These are phyloP conservation scores for Collybia sp. DNA, from an alignment of 768 basidiomycete species.

Conservation along the genomic window DNA sequence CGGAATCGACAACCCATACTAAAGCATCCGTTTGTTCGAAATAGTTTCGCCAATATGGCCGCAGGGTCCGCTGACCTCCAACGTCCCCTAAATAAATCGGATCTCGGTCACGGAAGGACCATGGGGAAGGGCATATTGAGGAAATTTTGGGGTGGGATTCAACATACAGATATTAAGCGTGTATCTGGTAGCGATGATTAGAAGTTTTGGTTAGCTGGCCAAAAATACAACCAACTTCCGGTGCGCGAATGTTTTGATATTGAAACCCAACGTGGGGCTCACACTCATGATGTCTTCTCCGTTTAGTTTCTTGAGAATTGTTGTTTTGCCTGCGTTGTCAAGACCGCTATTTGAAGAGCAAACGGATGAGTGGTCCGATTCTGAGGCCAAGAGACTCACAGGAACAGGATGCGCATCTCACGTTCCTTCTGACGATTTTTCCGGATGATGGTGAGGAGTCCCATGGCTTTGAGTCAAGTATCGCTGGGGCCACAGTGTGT, in stretches of 20 bases:
- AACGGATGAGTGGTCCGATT: not conserved
- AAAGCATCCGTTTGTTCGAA: constrained; percentile 98
- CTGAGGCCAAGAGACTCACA: constrained; percentile 41
- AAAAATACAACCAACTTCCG: constrained; percentile 58
- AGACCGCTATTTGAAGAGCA: constrained; percentile 62
- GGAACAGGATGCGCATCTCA: constrained; percentile 94
- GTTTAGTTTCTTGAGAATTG: constrained; percentile 92
- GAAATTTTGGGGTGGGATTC: constrained; percentile 1
- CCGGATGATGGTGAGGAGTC: constrained; percentile 92
- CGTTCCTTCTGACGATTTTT: constrained; percentile 95
- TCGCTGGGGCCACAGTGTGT: not conserved
- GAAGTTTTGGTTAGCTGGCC: constrained; percentile 3
- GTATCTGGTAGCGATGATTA: constrained; percentile 39
- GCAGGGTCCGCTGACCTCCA: constrained; percentile 90
- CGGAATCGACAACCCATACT: constrained; percentile 98
- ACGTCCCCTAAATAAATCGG: constrained; percentile 78
- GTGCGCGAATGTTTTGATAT: constrained; percentile 95
- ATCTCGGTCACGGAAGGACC: not conserved
- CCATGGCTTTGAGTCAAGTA: constrained; percentile 47
- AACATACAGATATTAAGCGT: constrained; percentile 75
- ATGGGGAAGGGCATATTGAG: not conserved
- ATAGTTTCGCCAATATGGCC: constrained; percentile 99
- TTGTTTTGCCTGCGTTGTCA: constrained; percentile 99
- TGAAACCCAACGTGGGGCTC: constrained; percentile 95
- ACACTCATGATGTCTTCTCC: constrained; percentile 86